Evolutionary conservation across 176 grass and related monocot genomes (phyloP), one percentile per base, ranked within the genome.

Genomic region (Triticum timopheevii): DNA sequence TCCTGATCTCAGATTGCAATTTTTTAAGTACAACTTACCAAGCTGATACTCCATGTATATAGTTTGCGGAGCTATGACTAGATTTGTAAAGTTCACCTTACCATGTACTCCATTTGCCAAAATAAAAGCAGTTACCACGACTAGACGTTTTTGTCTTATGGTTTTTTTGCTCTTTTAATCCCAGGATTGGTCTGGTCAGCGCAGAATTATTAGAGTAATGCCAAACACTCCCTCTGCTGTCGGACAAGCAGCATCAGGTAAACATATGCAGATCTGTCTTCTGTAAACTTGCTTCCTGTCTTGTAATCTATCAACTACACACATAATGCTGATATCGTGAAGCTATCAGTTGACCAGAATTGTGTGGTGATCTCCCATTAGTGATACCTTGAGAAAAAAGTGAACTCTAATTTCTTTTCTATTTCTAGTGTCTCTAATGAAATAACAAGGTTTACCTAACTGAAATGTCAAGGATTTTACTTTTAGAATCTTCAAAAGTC

Each of bases 211-310:
- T 82, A 99, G 97, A 87, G 94, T 99, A 27, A 99, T 99, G 97
- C 97, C 97, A 42, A 99, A 99, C 88, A 99, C 97, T 3, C 94
- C 97, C 87, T 90, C 97, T 79, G 97, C 94, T 79, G 94, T 99
- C 63, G 94, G 97, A 54, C 80, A 94, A 72, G 97, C 94, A 70
- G 97, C 97, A 83, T 99, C 97, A 94, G 97, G 97, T 99, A 86
- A 86, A 52, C 11, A 89, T 85, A 76, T 85, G 27, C 66, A 16
- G 22, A 83, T 28, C 33, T 10, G 20, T 91, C 83, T 45, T 1
- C 2, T 61, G 16, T 38, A 34, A 45, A 27, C 1, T 76, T 89
- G 34, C 8, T 33, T 44, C 8, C 22, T 82, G 63, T 1, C 58
- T 76, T 84, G 31, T 1, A 62, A 62, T 56, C 27, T 22, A 22